phyloP scores from a whole-genome alignment of 495 filamentous ascomycete species.

The Aspergillus funiculosus region DNA sequence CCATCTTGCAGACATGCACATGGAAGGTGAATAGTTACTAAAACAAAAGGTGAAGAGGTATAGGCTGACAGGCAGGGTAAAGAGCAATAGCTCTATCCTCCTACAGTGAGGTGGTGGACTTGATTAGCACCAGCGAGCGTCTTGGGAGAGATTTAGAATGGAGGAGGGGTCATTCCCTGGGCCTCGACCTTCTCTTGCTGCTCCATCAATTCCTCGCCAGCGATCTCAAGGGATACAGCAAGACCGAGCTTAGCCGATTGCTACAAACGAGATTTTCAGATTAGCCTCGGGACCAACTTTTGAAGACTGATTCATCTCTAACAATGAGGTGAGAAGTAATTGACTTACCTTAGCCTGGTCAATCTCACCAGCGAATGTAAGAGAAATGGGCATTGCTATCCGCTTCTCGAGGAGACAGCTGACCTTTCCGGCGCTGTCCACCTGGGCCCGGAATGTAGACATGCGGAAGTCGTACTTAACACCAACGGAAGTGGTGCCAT shows the following conservation, averaged over 20 bases:
- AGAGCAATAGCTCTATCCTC: slow-evolving; percentile 7
- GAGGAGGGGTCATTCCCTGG: slow-evolving; percentile 44
- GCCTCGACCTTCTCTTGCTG: slow-evolving; percentile 67
- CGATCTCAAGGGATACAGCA: slow-evolving; percentile 87
- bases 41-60: slow-evolving; percentile 38
- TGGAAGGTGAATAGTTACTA: slow-evolving; percentile 43
- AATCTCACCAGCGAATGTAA: slow-evolving; percentile 96
- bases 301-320: not conserved
- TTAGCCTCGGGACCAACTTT: slow-evolving; percentile 2
- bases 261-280: slow-evolving; percentile 43
- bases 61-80: slow-evolving; percentile 6
- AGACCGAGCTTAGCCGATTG: slow-evolving; percentile 93
- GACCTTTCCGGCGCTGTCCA: slow-evolving; percentile 91
- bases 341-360: slow-evolving; percentile 85
- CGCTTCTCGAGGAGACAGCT: slow-evolving; percentile 92
- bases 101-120: slow-evolving; percentile 1
- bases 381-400: slow-evolving; percentile 78
- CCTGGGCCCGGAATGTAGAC: slow-evolving; percentile 88
- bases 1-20: slow-evolving; percentile 32
- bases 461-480: slow-evolving; percentile 98
- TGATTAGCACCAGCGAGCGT: slow-evolving; percentile 11
- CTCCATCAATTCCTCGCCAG: slow-evolving; percentile 84
- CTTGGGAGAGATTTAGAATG: slow-evolving; percentile 45
- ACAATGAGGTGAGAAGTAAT: not conserved
- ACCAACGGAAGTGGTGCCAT: slow-evolving; percentile 84